phyloP scores from a whole-genome alignment of 352 stramenopile genomes.

The Globisporangium solare region DNA sequence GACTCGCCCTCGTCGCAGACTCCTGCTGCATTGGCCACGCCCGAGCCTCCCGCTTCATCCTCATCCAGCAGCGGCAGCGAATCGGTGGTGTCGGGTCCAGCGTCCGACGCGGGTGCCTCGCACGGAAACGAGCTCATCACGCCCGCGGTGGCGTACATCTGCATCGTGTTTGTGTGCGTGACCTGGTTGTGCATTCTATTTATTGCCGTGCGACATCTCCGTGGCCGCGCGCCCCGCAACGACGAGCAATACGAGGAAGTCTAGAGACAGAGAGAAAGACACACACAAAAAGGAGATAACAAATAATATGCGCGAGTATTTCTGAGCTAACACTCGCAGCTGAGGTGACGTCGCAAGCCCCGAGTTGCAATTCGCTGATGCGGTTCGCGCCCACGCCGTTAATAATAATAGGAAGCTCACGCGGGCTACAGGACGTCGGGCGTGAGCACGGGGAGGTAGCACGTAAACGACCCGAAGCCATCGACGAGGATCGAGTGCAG shows the following conservation, averaged over 20 bases:
- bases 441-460: slow-evolving; percentile 74
- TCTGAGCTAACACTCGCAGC: too few relatives aligned
- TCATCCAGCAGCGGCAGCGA: slow-evolving; percentile 3
- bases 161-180: slow-evolving; percentile 41
- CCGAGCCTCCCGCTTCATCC: too few relatives aligned
- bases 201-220: slow-evolving; percentile 34
- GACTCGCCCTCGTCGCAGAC: too few relatives aligned
- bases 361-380: too few relatives aligned
- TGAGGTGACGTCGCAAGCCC: not conserved
- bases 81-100: not conserved
- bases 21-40: too few relatives aligned
- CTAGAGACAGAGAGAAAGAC: slow-evolving; percentile 1
- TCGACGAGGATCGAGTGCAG: slow-evolving; percentile 75
- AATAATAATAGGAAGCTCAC: slow-evolving; percentile 5
- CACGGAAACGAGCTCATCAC: slow-evolving; percentile 16
- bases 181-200: slow-evolving; percentile 51
- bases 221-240: not conserved
- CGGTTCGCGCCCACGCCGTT: not conserved
- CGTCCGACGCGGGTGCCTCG: not conserved
- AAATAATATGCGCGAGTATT: too few relatives aligned
- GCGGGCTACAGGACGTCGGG: slow-evolving; percentile 32
- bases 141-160: slow-evolving; percentile 37
- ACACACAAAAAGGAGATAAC: too few relatives aligned
- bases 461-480: slow-evolving; percentile 77
- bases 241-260: not conserved